Conservation (phyloP, 805 yeast species). For the Zygosaccharomyces pseudorouxii region DNA sequence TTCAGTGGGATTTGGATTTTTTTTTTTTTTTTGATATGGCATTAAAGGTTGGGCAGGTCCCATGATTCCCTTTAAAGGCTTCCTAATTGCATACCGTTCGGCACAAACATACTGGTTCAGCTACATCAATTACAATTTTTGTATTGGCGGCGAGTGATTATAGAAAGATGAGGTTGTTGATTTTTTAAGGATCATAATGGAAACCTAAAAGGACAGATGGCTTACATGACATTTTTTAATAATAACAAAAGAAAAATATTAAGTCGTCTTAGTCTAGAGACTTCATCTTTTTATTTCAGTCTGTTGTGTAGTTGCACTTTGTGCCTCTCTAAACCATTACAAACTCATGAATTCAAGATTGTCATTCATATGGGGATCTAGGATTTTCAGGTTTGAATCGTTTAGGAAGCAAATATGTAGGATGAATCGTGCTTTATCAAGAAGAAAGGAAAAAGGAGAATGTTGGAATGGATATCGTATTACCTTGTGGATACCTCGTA, state of each 20-base stretch:
- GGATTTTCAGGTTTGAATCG: slow-evolving; percentile 2
- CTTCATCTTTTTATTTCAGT: slow-evolving; percentile 7
- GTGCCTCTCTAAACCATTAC: slow-evolving; percentile 3
- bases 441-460: background rate
- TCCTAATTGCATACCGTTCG: slow-evolving; percentile 1
- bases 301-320: slow-evolving; percentile 8
- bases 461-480: background rate
- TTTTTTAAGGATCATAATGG: background rate
- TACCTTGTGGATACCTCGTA: slow-evolving; percentile 3
- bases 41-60: slow-evolving; percentile 5
- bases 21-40: slow-evolving; percentile 9
- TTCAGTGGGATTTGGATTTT: background rate
- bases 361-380: background rate
- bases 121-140: slow-evolving; percentile 5
- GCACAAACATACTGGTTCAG: slow-evolving; percentile 5
- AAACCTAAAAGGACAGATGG: background rate
- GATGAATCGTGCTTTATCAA: slow-evolving; percentile 7
- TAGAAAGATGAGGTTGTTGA: slow-evolving; percentile 6
- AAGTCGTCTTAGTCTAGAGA: background rate
- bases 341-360: background rate
- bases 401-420: slow-evolving; percentile 5
- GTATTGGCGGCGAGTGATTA: slow-evolving; percentile 5
- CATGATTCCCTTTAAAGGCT: slow-evolving; percentile 2
- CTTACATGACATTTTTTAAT: background rate
- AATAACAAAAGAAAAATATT: background rate